These are phyloP conservation scores for Taiozyma sp. DNA, from an alignment of 1,139 yeast species.

Conservation along the genomic window DNA sequence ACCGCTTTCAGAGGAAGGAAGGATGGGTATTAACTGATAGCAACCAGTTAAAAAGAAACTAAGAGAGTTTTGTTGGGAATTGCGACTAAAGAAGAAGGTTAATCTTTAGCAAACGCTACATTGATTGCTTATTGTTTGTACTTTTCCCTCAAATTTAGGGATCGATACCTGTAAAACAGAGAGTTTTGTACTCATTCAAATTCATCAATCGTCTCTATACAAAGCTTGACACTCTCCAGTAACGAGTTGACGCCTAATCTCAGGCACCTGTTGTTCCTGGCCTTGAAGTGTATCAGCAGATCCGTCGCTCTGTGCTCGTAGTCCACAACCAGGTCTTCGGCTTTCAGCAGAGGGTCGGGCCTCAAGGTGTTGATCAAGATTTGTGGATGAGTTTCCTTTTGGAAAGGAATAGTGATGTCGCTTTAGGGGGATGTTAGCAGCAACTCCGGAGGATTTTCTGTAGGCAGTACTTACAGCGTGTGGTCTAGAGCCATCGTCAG, in stretches of 20 bases:
- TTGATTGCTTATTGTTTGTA: no score
- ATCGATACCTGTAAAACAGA: no score
- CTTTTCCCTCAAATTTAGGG: neutral
- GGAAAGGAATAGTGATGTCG: neutral
- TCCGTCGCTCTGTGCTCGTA: neutral
- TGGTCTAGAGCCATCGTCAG: neutral
- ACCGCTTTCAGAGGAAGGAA: neutral
- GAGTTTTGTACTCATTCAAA: slow-evolving; percentile 32
- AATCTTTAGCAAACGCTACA: no score
- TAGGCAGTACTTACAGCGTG: neutral
- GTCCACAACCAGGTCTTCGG: neutral
- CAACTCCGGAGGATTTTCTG: neutral
- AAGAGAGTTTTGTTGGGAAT: no score
- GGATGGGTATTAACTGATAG: neutral
- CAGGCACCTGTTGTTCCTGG: slow-evolving; percentile 36
- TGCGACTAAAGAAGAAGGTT: no score
- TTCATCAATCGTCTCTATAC: slow-evolving; percentile 66
- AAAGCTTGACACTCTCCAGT: slow-evolving; percentile 62
- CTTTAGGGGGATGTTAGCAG: neutral
- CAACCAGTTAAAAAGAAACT: neutral
- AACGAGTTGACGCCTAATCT: slow-evolving; percentile 69
- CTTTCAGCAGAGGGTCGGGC: neutral
- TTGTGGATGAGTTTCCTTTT: neutral
- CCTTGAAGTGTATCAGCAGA: neutral
- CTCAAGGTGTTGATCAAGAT: neutral